These are phyloP conservation scores for Globisporangium heterothallicum DNA, from an alignment of 352 stramenopile genomes.

Conservation along the genomic window DNA sequence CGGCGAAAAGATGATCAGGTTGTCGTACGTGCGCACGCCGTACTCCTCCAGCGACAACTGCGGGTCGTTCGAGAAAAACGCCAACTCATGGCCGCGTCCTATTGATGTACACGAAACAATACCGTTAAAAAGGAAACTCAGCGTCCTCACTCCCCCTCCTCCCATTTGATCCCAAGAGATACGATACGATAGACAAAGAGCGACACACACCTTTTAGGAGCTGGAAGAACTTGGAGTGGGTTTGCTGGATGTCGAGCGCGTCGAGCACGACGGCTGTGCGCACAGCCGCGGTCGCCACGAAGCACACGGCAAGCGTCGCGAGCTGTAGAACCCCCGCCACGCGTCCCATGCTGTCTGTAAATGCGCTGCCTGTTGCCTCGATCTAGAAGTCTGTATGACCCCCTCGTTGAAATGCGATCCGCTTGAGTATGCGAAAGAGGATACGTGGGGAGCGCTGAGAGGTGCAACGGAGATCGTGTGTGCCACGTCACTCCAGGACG, in stretches of 20 bases:
- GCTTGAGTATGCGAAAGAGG: not conserved
- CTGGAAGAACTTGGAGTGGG: constrained; percentile 76
- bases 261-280: constrained; percentile 72
- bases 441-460: constrained; percentile 9
- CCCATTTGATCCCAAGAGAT: not conserved
- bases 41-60: constrained; percentile 69
- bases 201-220: constrained; percentile 40
- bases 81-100: constrained; percentile 63
- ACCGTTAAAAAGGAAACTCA: not conserved
- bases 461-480: not conserved
- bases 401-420: constrained; percentile 9
- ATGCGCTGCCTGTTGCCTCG: too few relatives aligned
- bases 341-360: constrained; percentile 8
- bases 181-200: too few relatives aligned
- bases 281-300: constrained; percentile 21
- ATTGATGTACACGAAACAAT: constrained; percentile 3
- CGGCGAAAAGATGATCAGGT: constrained; percentile 87
- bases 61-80: constrained; percentile 52
- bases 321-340: constrained; percentile 10
- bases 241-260: constrained; percentile 45
- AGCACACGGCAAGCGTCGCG: constrained; percentile 2
- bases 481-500: not conserved
- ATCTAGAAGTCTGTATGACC: not conserved
- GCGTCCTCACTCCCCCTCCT: not conserved
- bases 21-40: constrained; percentile 84